Evolutionary conservation across 352 stramenopile species (phyloP).

Genomic region (Phytophthora multivora): DNA sequence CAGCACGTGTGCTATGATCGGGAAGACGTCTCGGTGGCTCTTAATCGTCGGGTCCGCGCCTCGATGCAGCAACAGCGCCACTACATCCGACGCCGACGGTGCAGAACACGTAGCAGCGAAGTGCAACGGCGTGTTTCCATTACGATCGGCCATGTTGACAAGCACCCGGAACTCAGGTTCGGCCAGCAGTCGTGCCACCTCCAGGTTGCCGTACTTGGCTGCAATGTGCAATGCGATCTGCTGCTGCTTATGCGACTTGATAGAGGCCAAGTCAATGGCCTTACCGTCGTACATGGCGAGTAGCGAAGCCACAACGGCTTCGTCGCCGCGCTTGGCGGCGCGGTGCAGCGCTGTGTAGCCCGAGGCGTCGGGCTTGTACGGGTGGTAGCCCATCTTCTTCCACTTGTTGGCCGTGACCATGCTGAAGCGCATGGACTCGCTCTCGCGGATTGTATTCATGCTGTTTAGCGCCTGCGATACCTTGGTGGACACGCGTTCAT

Average conservation of each 20-base stretch:
- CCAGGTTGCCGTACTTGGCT: slow-evolving; percentile 77
- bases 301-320: slow-evolving; percentile 65
- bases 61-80: slow-evolving; percentile 62
- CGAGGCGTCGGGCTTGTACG: slow-evolving; percentile 78
- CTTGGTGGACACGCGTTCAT: slow-evolving; percentile 68
- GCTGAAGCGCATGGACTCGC: slow-evolving; percentile 79
- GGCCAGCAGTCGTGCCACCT: slow-evolving; percentile 55
- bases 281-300: slow-evolving; percentile 85
- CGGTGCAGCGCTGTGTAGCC: slow-evolving; percentile 86
- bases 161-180: slow-evolving; percentile 61
- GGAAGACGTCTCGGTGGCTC: slow-evolving; percentile 75
- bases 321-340: slow-evolving; percentile 72
- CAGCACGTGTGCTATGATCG: slow-evolving; percentile 76
- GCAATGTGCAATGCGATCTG: slow-evolving; percentile 85
- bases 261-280: slow-evolving; percentile 60
- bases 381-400: slow-evolving; percentile 85
- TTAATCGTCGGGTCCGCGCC: slow-evolving; percentile 70
- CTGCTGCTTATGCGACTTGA: slow-evolving; percentile 74
- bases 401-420: slow-evolving; percentile 82
- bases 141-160: slow-evolving; percentile 69
- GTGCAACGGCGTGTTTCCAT: slow-evolving; percentile 84
- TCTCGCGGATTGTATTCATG: slow-evolving; percentile 77
- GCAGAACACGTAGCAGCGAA: slow-evolving; percentile 76
- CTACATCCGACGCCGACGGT: slow-evolving; percentile 48
- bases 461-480: slow-evolving; percentile 61